Base-by-base conservation (phyloP, 2,329 filamentous ascomycete genomes). In the Diaporthe sp. region DNA sequence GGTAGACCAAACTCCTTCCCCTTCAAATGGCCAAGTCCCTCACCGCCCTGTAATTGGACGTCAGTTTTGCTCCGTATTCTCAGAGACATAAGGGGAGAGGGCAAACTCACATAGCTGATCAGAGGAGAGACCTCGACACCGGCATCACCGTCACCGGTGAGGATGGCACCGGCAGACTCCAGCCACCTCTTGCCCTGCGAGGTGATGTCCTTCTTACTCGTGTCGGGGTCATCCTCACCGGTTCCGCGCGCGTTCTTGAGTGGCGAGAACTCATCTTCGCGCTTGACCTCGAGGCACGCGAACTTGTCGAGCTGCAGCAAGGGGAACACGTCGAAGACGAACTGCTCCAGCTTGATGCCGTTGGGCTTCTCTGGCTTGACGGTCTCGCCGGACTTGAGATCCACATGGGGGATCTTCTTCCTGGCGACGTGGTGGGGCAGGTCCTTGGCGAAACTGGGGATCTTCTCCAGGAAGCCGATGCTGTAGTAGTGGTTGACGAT, bases 401-500 rank as follows among this genome's bases (percentile, higher is more conserved):
- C 92, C 79, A 95, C 90, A 83, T 91, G 93, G 15, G 96, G 96
- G 78, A 99, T 99, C 94, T 99, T 99, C 94, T 99, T 99, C 85
- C 94, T 92, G 60, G 97, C 97, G 78, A 99, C 93, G 88, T 99
- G 97, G 85, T 98, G 97, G 22, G 96, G 96, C 71, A 99, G 91
- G 84, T 93, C 92, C 86, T 95, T 90, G 25, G 91, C 92, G 94
- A 95, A 98, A 80, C 92, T 87, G 75, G 97, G 95, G 80, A 98
- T 98, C 78, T 92, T 93, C 84, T 98, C 94, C 67, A 99, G 90
- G 90, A 98, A 98, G 79, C 90, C 88, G 89, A 96, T 96, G 62
- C 95, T 98, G 88, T 99, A 99, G 91, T 98, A 99, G 90, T 99
- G 97, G 90, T 99, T 99, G 87, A 99, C 97, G 80, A 99, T 99